Conservation (phyloP, 1,284 basidiomycete genomes). For the Fomitopsis palustris region DNA sequence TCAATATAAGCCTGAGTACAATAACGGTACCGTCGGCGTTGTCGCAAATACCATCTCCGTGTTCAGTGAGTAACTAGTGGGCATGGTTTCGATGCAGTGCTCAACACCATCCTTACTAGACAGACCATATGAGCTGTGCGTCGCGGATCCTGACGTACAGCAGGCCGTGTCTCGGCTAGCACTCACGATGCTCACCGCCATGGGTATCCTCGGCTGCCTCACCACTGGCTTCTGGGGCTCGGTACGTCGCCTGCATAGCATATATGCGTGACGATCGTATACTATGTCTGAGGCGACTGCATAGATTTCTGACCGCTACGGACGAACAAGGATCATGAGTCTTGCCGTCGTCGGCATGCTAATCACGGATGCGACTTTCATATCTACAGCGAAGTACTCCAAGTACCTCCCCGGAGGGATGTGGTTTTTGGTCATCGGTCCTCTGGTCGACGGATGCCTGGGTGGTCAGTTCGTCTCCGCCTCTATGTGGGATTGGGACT, state of each 20-base stretch:
- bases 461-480: slow-evolving; percentile 53
- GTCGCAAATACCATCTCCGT: not conserved
- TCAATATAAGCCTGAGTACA: slow-evolving; percentile 22
- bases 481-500: not conserved
- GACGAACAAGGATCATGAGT: slow-evolving; percentile 67
- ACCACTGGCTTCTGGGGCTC: slow-evolving; percentile 87
- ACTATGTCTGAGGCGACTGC: not conserved
- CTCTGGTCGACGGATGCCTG: slow-evolving; percentile 70
- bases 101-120: slow-evolving; percentile 1
- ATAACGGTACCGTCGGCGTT: not conserved
- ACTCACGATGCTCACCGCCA: slow-evolving; percentile 59
- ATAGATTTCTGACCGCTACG: slow-evolving; percentile 77
- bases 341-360: slow-evolving; percentile 64
- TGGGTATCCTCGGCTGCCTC: slow-evolving; percentile 69
- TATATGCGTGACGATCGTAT: not conserved
- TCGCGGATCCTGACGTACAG: slow-evolving; percentile 69
- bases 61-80: slow-evolving; percentile 14
- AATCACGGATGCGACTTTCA: slow-evolving; percentile 62
- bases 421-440: slow-evolving; percentile 77
- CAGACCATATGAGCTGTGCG: slow-evolving; percentile 41
- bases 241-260: slow-evolving; percentile 29
- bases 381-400: slow-evolving; percentile 61
- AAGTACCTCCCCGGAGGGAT: slow-evolving; percentile 72
- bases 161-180: slow-evolving; percentile 59
- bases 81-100: not conserved